Base-by-base conservation (phyloP, 2,329 filamentous ascomycete species). In the Myriosclerotinia duriaeana region DNA sequence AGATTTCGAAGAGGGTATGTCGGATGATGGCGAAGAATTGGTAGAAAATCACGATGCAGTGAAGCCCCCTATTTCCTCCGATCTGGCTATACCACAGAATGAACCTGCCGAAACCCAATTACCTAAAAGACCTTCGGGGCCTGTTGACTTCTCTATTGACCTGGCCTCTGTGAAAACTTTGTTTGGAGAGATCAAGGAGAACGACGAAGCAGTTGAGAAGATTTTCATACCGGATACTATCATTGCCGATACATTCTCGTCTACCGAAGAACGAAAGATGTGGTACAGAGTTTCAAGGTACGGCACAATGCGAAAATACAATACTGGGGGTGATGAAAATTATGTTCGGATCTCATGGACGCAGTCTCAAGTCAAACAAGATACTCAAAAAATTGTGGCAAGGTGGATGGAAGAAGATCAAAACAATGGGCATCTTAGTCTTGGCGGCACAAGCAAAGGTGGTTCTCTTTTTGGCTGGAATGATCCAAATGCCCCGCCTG, bases 401-500 rank as follows among this genome's bases (percentile, higher is more conserved):
- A 81, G 85, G 36, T 90, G 87, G 87, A 87, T 89, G 81, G 85
- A 88, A 71, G 84, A 89, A 71, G 86, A 87, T 70, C 84, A 84
- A 0, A 83, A 85, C 38, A 79, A 83, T 2, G 84, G 85, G 1
- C 81, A 82, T 58, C 76, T 80, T 15, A 78, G 78, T 0, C 75
- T 84, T 12, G 81, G 80, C 9, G 80, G 80, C 34, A 75, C 75
- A 22, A 79, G 80, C 22, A 82, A 81, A 50, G 80, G 79, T 7
- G 81, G 80, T 66, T 81, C 80, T 44, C 80, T 84, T 70, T 89
- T 89, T 75, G 85, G 86, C 40, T 89, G 87, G 87, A 75, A 72
- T 66, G 84, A 87, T 69, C 82, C 82, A 17, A 79, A 80, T 22
- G 80, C 81, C 0, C 79, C 82, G 40, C 79, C 81, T 12, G 78